Evolutionary conservation across 2,329 filamentous ascomycete species (phyloP), one percentile per base, ranked within the genome.

Genomic region (Aulographum hederae): DNA sequence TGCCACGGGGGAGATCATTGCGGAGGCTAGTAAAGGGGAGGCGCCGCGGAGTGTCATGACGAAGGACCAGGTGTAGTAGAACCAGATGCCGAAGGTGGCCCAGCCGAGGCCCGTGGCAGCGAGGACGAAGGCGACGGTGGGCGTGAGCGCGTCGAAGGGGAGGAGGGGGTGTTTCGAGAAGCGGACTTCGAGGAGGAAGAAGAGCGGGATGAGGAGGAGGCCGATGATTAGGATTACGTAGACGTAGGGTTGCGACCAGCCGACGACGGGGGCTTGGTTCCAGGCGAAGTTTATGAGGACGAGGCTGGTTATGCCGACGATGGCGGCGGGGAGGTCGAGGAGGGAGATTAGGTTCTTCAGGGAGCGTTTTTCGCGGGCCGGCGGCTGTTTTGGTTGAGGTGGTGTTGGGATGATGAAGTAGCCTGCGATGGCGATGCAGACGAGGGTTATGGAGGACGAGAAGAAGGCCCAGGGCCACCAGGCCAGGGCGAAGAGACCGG

Each of bases 221-320:
- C 73, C 71, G 3, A 74, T 37, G 23, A 76, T 62, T 1, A 79
- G 53, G 1, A 66, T 50, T 0, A 65, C 52, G 36, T 67, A 64
- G n/a, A 72, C 56, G 34, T 69, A 69, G 0, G 67, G 54, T 5
- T 57, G 54, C 1, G 51, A 40, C 73, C 73, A 78, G 2, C 69
- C 69, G 2, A 60, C 64, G 0, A 67, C 54, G 0, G 68, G 62
- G 0, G 67, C 71, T 43, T 78, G 70, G 36, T 73, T 77, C 68
- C 69, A 76, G 0, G 71, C 67, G 40, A 78, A 68, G 44, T 75
- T 76, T 50, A 78, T 60, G 13, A 78, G 53, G 0, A 74, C 56
- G 16, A 78, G 52, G 0, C 62, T 63, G 0, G 56, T 52, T 13
- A 76, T 57, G 1, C 72, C 71, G 3, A 56, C 49, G 3, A 52